Conservation (phyloP, 352 stramenopile genomes). For the Globisporangium solare region DNA sequence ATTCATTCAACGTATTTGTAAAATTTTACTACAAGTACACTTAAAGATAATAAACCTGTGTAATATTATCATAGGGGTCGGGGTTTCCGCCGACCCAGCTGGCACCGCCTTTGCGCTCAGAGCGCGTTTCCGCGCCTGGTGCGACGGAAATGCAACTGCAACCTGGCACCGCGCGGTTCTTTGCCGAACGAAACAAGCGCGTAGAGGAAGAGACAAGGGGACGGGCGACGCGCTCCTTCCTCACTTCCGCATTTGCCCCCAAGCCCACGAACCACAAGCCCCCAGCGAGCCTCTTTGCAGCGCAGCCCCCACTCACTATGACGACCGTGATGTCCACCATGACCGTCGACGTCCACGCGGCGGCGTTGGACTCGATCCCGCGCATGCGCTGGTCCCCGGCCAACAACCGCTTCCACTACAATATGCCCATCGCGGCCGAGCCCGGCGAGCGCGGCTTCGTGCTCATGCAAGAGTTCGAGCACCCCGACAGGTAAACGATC, state of each 20-base stretch:
- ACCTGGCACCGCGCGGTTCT: no score
- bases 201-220: no score
- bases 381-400: conserved; percentile 61
- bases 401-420: conserved; percentile 81
- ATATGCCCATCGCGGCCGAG: conserved; percentile 54
- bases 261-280: conserved; percentile 4
- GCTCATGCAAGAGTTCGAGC: conserved; percentile 64
- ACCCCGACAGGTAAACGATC: conserved; percentile 28
- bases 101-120: no score
- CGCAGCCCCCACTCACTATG: conserved; percentile 16
- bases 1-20: no score
- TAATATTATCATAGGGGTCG: no score
- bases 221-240: no score
- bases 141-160: no score
- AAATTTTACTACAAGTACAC: no score
- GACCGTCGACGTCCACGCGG: conserved; percentile 29
- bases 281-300: neutral
- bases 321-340: conserved; percentile 38
- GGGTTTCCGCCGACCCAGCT: no score
- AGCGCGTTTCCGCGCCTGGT: no score
- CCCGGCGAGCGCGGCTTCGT: conserved; percentile 60
- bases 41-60: no score
- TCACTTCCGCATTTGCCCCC: neutral
- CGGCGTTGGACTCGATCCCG: conserved; percentile 53
- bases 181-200: no score